Percentiles rank a stretch among this genome's conserved stretches.
phyloP scores from a whole-genome alignment of 495 filamentous ascomycete genomes.

The Tuber umbilicatum region DNA sequence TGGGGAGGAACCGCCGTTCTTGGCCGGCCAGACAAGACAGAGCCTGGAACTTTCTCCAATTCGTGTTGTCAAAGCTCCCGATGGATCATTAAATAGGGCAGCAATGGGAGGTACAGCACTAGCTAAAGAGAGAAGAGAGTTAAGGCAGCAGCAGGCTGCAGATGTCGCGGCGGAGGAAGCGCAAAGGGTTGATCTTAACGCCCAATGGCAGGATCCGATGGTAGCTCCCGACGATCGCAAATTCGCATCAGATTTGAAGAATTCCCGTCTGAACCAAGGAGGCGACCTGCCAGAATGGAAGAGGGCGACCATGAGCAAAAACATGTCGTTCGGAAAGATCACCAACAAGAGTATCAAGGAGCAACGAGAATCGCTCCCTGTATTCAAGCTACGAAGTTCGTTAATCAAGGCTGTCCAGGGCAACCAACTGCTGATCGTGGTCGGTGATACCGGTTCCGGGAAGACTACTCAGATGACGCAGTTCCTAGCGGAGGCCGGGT shows the following conservation, averaged over 20 bases:
- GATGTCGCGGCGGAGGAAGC: constrained; percentile 74
- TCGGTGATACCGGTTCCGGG: constrained; percentile 93
- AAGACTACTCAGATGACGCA: constrained; percentile 97
- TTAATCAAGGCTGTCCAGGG: constrained; percentile 79
- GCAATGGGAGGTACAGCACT: constrained; percentile 86
- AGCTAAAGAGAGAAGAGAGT: constrained; percentile 83
- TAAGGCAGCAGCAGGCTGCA: constrained; percentile 80
- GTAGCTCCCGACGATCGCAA: constrained; percentile 70
- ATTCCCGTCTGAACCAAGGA: constrained; percentile 48
- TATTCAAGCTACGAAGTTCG: constrained; percentile 81
- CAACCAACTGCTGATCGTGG: constrained; percentile 90
- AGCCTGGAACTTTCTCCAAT: constrained; percentile 91
- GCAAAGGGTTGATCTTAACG: constrained; percentile 72
- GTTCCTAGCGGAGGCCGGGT: constrained; percentile 90
- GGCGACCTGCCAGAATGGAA: constrained; percentile 90
- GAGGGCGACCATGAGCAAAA: constrained; percentile 70
- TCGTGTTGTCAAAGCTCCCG: constrained; percentile 91
- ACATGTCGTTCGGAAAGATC: constrained; percentile 74
- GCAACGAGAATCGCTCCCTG: constrained; percentile 82
- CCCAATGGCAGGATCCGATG: constrained; percentile 98
- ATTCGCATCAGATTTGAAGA: constrained; percentile 73
- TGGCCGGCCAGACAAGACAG: constrained; percentile 93
- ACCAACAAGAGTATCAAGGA: constrained; percentile 92
- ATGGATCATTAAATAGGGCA: constrained; percentile 89
- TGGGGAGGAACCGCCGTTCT: constrained; percentile 93